Percentiles rank a stretch among this genome's conserved stretches.
phyloP scores from a whole-genome alignment of 169 alveolate species.

The Cystoisospora suis region DNA sequence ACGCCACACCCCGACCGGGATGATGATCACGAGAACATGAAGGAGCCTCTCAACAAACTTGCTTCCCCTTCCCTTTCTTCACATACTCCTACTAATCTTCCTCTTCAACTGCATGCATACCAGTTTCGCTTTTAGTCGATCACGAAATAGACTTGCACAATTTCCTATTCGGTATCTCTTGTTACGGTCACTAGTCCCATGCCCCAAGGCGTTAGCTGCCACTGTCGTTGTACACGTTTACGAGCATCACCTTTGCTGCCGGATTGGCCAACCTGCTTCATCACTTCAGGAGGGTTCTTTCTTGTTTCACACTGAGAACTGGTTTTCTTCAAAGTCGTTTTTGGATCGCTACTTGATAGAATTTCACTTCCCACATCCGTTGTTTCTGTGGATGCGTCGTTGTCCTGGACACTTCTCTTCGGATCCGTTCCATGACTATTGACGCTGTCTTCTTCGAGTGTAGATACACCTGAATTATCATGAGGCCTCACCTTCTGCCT shows the following conservation, averaged over 20 bases:
- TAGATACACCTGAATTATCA: too few relatives aligned
- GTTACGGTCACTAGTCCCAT: neutral
- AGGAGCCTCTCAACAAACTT: neutral
- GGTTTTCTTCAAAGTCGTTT: neutral
- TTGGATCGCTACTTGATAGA: too few relatives aligned
- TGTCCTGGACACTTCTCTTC: too few relatives aligned
- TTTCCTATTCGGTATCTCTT: neutral
- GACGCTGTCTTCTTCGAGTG: too few relatives aligned
- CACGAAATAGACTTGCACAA: neutral
- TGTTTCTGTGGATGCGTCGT: too few relatives aligned
- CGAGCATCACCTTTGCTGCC: neutral
- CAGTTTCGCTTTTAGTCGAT: neutral
- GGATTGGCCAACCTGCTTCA: neutral
- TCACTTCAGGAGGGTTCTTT: neutral
- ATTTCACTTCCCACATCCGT: too few relatives aligned
- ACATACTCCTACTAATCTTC: neutral
- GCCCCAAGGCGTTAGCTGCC: slow-evolving; percentile 41
- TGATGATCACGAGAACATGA: neutral
- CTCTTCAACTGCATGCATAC: neutral
- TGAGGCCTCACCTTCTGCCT: too few relatives aligned
- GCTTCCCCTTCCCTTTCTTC: neutral
- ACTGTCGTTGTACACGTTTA: slow-evolving; percentile 16
- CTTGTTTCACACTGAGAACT: neutral
- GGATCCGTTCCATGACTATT: too few relatives aligned
- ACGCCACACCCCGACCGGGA: too few relatives aligned